Base-by-base conservation (phyloP, 768 basidiomycete genomes). In the Psilocybe cubensis region DNA sequence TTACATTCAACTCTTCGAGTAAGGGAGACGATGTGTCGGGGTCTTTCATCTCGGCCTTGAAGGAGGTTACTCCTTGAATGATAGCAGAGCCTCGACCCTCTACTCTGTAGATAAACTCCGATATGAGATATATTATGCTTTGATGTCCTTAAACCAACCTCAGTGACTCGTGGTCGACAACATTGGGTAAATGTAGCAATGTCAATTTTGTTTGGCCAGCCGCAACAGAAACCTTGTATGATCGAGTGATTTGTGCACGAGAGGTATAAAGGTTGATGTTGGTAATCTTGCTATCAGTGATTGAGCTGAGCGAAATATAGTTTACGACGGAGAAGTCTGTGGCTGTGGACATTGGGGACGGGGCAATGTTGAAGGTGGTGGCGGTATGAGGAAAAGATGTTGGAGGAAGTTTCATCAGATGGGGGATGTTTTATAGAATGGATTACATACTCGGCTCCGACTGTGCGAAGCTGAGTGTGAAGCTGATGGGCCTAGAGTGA, bases 31-130 rank as follows among this genome's bases (percentile, higher is more conserved):
- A 65, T 10, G 41, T 61, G 1, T 56, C 56, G 3, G 50, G 9
- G 3, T 60, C 27, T 21, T 57, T 52, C 12, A 29, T 44, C 11
- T 65, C 54, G 29, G 52, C 50, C 0, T 24, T 29, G 7, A 67
- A 73, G 12, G 74, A 58, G 9, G 73, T 69, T 3, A 80, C 78
- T 48, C 78, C 77, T 43, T 79, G 77, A 45, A 80, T 79, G 0
- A 75, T 76, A 4, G 74, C 79, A 23, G 67, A 57, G 12, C 79
- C 77, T 29, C 69, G 63, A 4, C 75, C 77, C 63, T 79, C 74
- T 1, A 79, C 76, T 48, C 78, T 80, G 67, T 52, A 17, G 21
- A 11, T 20, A 23, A 21, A 20, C 14, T 24, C 17, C 4, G 18
- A n/a, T 4, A 12, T 29, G 4, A 33, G 2, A 3, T n/a, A n/a